Conservation (phyloP, 2,329 filamentous ascomycete species). For the Cercospora zeina region DNA sequence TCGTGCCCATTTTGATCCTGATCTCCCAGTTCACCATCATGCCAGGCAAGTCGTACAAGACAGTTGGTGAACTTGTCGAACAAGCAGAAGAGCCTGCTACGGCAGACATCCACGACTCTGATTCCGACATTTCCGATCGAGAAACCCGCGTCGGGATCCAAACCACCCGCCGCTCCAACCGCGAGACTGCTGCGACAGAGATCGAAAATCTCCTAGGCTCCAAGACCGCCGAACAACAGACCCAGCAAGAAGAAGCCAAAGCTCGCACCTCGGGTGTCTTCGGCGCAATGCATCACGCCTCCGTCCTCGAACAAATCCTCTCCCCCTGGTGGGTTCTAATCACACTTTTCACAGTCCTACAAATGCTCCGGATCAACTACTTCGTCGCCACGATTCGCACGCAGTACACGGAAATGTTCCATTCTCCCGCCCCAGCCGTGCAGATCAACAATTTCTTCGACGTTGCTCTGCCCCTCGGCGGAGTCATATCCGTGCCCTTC, state of each 20-base stretch:
- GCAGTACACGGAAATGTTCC: slow-evolving; percentile 77
- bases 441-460: slow-evolving; percentile 84
- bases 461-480: slow-evolving; percentile 77
- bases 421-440: slow-evolving; percentile 60
- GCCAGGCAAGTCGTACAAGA: slow-evolving; percentile 53
- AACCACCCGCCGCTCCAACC: slow-evolving; percentile 53
- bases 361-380: slow-evolving; percentile 73
- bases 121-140: slow-evolving; percentile 55
- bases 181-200: slow-evolving; percentile 65
- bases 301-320: slow-evolving; percentile 69
- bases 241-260: slow-evolving; percentile 65
- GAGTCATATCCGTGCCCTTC: slow-evolving; percentile 81
- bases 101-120: slow-evolving; percentile 53
- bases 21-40: slow-evolving; percentile 49
- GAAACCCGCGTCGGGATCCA: slow-evolving; percentile 59
- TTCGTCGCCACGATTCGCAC: slow-evolving; percentile 83
- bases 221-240: slow-evolving; percentile 62
- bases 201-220: slow-evolving; percentile 73
- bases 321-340: slow-evolving; percentile 85
- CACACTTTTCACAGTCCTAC: slow-evolving; percentile 69
- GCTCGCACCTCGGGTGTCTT: slow-evolving; percentile 75
- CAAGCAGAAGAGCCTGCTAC: slow-evolving; percentile 59
- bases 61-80: slow-evolving; percentile 74
- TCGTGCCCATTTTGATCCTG: slow-evolving; percentile 51
- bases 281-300: slow-evolving; percentile 76